Base-by-base conservation (phyloP, 306 rosid genomes). In the Inga oerstediana region DNA sequence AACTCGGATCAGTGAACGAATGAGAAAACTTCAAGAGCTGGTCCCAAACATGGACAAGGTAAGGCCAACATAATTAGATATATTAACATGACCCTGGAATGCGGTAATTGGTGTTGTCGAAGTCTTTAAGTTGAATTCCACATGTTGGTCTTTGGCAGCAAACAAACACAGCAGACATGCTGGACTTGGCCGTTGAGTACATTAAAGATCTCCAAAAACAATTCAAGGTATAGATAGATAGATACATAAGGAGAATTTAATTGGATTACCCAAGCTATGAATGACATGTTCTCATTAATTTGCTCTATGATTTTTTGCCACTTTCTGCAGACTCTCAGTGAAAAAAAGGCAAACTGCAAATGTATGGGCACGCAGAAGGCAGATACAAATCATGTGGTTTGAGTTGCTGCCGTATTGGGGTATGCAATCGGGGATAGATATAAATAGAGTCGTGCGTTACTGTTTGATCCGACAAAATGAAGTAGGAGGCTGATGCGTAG, bases 21-120 rank as follows among this genome's bases (percentile, higher is more conserved):
- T 96, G 89, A 87, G 96, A 83, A 93, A 92, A 85, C 86, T 95
- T 72, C 98, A 95, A 88, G 97, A 94, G 69, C 97, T 96, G 74
- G 97, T 93, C 72, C 99, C 99, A 34, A 94, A 92, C 90, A 94
- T 92, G 93, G 98, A 96, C 80, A 96, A 96, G 98, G 99, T 96
- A 30, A 44, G 85, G 85, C 46, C 35, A 30, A 81, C 13, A n/a
- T 19, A 32, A 19, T 9, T n/a, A 59, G 66, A 15, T 35, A 37
- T 62, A 37, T 27, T 35, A 12, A 13, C 43, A 72, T 48, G 72
- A 2, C 34, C 45, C 10, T 61, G 41, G 11, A 56, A 70, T 59
- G 77, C 16, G 8, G 46, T 51, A 11, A 13, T 7, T 52, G 44
- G 51, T 22, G 3, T 68, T 34, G 72, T 62, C 69, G 59, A 83